Evolutionary conservation across 1,139 yeast genomes (phyloP), one percentile per base, ranked within the genome.

Genomic region (Kluyveromyces marxianus): DNA sequence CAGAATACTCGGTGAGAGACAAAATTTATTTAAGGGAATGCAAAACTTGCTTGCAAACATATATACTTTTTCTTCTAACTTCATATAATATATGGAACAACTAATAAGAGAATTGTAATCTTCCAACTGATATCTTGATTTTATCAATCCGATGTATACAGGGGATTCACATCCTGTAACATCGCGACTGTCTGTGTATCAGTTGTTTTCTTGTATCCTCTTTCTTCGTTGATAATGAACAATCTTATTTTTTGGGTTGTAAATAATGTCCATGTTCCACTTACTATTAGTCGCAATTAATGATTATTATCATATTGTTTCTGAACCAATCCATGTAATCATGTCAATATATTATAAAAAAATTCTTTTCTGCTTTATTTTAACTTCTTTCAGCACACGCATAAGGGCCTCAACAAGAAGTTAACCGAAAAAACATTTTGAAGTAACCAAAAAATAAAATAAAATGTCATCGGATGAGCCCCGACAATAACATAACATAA

Each of bases 1-100:
- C 39, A 41, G 38, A 42, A 44, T 39, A 42, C 40, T 38, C 33
- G 33, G 33, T 32, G 24, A 37, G 36, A 24, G 39, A 8, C 37
- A 36, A 37, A 30, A 40, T 39, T 35, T 35, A 35, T 10, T 7
- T 27, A 28, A 30, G 32, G 41, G 26, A 26, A 25, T 32, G 35
- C 7, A 43, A 27, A 24, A 14, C 30, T n/a, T 27, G 30, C 30
- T 4, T 31, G 35, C 35, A 30, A 29, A 40, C 34, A 4, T 40
- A 40, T 40, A 26, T 33, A 40, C 43, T 40, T 40, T 40, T 40
- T 33, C 35, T 40, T 34, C 37, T 40, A 40, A 40, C 43, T 40
- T 40, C 43, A 40, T 40, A 40, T 37, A 34, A 35, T 34, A 34
- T 25, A 34, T 35, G 43, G 43, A 40, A 40, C 43, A 37, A 29